These are phyloP conservation scores for Fusarium musae DNA, from an alignment of 2,329 filamentous ascomycete genomes.

Conservation along the genomic window DNA sequence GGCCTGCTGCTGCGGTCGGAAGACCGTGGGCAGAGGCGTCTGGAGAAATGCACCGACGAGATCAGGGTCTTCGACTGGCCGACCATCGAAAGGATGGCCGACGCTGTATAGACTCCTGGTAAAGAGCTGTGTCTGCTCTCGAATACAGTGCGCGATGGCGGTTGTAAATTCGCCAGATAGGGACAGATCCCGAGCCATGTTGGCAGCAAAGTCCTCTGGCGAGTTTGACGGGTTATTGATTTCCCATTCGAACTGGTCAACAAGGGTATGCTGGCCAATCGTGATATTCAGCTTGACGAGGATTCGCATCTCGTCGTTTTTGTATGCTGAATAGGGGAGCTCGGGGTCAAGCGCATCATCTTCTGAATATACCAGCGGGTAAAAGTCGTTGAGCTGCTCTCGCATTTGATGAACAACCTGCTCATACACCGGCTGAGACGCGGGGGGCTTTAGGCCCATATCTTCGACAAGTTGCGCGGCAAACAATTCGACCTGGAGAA, in stretches of 20 bases:
- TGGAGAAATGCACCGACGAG: constrained; percentile 86
- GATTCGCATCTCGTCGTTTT: constrained; percentile 99
- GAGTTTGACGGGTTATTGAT: constrained; percentile 95
- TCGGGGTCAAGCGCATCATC: constrained; percentile 92
- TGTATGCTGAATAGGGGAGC: constrained; percentile 91
- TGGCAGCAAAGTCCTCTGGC: constrained; percentile 90
- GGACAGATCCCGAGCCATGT: constrained; percentile 90
- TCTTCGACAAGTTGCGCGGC: constrained; percentile 92
- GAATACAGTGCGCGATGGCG: constrained; percentile 96
- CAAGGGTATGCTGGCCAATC: constrained; percentile 90
- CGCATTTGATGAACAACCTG: constrained; percentile 76
- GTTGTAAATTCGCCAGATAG: constrained; percentile 96
- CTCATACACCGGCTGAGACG: constrained; percentile 70
- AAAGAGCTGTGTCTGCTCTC: constrained; percentile 94
- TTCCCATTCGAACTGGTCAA: constrained; percentile 99
- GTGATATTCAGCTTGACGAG: constrained; percentile 97
- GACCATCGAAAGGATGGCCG: constrained; percentile 93
- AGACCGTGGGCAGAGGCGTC: constrained; percentile 83
- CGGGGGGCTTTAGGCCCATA: constrained; percentile 80
- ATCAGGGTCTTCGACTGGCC: constrained; percentile 92
- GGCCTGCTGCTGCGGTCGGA: constrained; percentile 89
- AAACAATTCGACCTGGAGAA: constrained; percentile 83
- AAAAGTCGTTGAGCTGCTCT: constrained; percentile 93
- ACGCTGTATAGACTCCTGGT: constrained; percentile 92
- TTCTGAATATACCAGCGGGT: constrained; percentile 89